A percentile compares a stretch with the other conserved stretches of the same genome.
Conservation (phyloP, 345 rosid species). For the Microcos paniculata region DNA sequence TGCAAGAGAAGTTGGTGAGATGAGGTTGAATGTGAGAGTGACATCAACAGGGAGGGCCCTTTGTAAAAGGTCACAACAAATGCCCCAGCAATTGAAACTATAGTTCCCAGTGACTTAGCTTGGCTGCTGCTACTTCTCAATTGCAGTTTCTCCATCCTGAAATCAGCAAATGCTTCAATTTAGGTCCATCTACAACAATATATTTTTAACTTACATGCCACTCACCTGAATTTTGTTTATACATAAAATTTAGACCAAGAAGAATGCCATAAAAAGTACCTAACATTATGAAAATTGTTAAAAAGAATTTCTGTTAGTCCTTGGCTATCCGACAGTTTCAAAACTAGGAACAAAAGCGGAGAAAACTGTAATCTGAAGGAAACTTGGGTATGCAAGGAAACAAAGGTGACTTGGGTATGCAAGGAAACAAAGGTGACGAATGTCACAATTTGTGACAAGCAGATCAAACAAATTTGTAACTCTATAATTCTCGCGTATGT, state of each 20-base stretch:
- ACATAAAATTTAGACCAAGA: background rate
- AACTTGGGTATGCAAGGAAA: background rate
- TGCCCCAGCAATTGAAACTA: conserved; percentile 48
- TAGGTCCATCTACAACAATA: background rate
- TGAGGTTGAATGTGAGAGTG: conserved; percentile 11
- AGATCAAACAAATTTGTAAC: background rate
- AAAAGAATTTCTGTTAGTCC: background rate
- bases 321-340: background rate
- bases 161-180: conserved; percentile 8
- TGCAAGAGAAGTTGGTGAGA: conserved; percentile 15
- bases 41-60: conserved; percentile 37
- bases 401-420: background rate
- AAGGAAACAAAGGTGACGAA: background rate
- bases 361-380: background rate
- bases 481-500: background rate
- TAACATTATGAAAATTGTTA: background rate
- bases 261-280: background rate
- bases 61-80: conserved; percentile 40
- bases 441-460: background rate
- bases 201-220: background rate
- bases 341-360: background rate
- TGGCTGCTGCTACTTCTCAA: conserved; percentile 33
- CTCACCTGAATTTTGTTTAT: background rate
- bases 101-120: conserved; percentile 41
- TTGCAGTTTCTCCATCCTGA: conserved; percentile 47